phyloP scores from a whole-genome alignment of 164 flowering plant genomes.

The Protea cynaroides region DNA sequence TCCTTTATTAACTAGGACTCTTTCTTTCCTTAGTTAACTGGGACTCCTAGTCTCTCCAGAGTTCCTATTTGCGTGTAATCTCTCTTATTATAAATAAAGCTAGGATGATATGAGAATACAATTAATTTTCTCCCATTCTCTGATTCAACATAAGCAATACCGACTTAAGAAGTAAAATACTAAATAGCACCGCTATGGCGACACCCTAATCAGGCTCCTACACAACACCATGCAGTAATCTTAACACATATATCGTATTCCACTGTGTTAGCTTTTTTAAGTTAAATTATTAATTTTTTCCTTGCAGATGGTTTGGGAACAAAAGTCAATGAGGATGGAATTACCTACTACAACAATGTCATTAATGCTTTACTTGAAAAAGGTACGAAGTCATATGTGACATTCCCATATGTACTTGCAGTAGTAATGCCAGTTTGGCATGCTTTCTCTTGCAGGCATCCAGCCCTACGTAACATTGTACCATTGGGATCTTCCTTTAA shows the following conservation, averaged over 20 bases:
- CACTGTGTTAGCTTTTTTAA: constrained; percentile 5
- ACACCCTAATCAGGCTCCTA: too few relatives aligned
- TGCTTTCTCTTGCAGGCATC: constrained; percentile 46
- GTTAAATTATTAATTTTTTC: neutral
- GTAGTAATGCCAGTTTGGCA: neutral
- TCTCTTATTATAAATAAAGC: too few relatives aligned
- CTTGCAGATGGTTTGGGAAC: constrained; percentile 80
- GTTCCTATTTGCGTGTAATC: too few relatives aligned
- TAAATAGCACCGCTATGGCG: too few relatives aligned
- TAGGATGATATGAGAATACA: too few relatives aligned
- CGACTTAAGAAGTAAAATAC: too few relatives aligned
- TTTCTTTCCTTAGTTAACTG: too few relatives aligned
- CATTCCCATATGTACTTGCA: neutral
- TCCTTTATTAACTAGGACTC: too few relatives aligned
- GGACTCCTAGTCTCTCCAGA: too few relatives aligned
- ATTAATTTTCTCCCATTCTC: too few relatives aligned
- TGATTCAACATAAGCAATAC: too few relatives aligned
- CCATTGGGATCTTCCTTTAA: constrained; percentile 91
- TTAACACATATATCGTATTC: neutral
- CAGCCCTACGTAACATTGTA: constrained; percentile 73
- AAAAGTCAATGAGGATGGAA: constrained; percentile 62
- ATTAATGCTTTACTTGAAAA: constrained; percentile 70
- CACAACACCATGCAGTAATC: too few relatives aligned
- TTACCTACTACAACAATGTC: constrained; percentile 69
- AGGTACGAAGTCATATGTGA: constrained; percentile 30